Evolutionary conservation across 306 rosid species (phyloP).

Genomic region (Cucumis hystrix): DNA sequence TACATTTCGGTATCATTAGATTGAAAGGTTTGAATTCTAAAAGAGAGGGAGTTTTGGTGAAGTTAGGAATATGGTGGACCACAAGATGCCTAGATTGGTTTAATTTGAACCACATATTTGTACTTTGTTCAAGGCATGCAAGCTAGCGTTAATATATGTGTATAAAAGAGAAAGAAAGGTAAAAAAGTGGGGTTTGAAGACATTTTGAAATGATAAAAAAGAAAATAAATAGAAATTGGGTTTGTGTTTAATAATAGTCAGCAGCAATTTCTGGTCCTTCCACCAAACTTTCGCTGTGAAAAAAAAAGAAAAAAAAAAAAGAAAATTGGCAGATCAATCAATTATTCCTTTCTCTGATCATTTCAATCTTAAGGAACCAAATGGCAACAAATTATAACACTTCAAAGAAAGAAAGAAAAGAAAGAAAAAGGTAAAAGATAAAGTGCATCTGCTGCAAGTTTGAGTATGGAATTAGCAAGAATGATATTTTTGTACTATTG

Average conservation of each 20-base stretch:
- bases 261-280: slow-evolving; percentile 1
- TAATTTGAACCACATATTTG: not conserved
- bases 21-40: not conserved
- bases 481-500: slow-evolving; percentile 12
- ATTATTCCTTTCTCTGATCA: not conserved
- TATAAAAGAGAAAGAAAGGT: not conserved
- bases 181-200: not conserved
- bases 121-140: not conserved
- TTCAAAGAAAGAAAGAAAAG: not conserved
- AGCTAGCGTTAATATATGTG: not conserved
- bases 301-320: not conserved
- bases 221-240: not conserved
- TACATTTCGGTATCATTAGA: not conserved
- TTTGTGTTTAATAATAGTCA: slow-evolving; percentile 6
- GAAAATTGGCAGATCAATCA: not conserved
- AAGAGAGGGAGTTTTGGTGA: slow-evolving; percentile 3
- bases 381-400: slow-evolving; percentile 1
- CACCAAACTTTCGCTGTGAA: not conserved
- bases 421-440: not conserved
- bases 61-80: not conserved
- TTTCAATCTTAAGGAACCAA: slow-evolving; percentile 7
- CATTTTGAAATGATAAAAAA: not conserved
- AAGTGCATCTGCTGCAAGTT: slow-evolving; percentile 5
- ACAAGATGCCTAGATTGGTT: not conserved
- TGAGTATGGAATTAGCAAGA: slow-evolving; percentile 43